Conservation (phyloP, 2,329 filamentous ascomycete species). For the Chalaropsis ovoidea region DNA sequence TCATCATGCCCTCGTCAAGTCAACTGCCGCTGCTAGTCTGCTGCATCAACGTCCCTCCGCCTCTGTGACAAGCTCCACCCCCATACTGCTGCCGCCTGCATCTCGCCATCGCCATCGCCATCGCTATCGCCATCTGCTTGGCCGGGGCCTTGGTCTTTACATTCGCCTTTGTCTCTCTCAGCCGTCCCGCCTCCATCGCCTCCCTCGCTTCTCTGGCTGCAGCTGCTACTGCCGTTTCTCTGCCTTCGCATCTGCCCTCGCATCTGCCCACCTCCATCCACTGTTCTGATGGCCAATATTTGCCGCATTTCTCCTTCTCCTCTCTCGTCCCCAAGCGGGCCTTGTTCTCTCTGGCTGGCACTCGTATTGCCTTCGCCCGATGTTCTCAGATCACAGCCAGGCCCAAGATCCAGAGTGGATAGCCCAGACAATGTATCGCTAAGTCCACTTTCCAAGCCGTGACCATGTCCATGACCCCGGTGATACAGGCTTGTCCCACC, state of each 20-base stretch:
- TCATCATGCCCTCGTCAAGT: too few relatives aligned
- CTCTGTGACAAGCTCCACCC: background rate
- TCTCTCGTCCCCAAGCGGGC: background rate
- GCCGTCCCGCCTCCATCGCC: background rate
- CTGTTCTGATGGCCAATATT: background rate
- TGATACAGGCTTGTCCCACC: background rate
- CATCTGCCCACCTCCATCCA: too few relatives aligned
- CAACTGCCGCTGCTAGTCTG: background rate
- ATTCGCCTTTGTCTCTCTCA: background rate
- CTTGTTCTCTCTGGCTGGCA: background rate
- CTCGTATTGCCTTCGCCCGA: background rate
- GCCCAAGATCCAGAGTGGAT: background rate
- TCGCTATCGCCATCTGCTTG: background rate
- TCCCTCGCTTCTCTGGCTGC: background rate
- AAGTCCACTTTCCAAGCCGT: constrained; percentile 3
- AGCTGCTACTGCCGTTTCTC: background rate
- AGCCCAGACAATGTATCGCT: constrained; percentile 2
- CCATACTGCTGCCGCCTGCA: background rate
- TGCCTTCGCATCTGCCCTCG: background rate
- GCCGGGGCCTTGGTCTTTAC: background rate
- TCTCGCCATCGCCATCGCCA: background rate
- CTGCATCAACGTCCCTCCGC: background rate
- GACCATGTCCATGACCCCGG: background rate
- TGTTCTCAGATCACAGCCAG: constrained; percentile 6
- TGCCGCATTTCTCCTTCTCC: background rate